Evolutionary conservation across 2,329 filamentous ascomycete genomes (phyloP), one percentile per base, ranked within the genome.

Genomic region (Penicillium sp.): DNA sequence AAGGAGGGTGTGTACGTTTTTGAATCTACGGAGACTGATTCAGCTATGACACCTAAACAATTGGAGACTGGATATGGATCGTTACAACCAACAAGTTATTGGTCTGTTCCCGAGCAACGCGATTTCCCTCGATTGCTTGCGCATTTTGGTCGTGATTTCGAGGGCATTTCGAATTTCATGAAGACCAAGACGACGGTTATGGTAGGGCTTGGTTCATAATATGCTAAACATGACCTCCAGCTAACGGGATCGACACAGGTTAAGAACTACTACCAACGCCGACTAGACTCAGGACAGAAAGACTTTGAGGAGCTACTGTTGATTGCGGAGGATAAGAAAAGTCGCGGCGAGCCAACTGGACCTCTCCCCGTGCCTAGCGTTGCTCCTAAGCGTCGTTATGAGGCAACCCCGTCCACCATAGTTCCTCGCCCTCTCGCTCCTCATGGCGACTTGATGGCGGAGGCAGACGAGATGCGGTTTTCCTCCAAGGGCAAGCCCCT

Each of bases 141-240:
- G 15, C 75, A 80, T 60, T 81, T 77, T 66, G 79, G 79, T 20
- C 74, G 70, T 27, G 75, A 81, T 64, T 81, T 78, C 58, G 75
- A 77, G 54, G 75, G 72, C 14, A 80, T 81, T 53, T 77, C 79
- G 4, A 72, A 75, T 40, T 76, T 75, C 47, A 80, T 81, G 78
- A 80, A 78, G 60, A 79, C 78, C 1, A 81, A 81, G 62, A 80
- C 78, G 11, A 72, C 75, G n/a, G 77, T 77, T 1, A 81, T 81
- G 79, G 78, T 81, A 71, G 61, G 75, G 60, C 27, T 54, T 15
- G 51, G 33, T 49, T 22, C 29, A 25, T 41, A 23, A 27, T 33
- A 45, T 22, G 44, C 15, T 43, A 47, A 25, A 53, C 22, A 9
- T 44, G 29, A 33, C 23, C 33, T 35, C 27, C 15, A 18, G 43